phyloP scores from a whole-genome alignment of 2,329 filamentous ascomycete species.

The Fusarium torulosum region DNA sequence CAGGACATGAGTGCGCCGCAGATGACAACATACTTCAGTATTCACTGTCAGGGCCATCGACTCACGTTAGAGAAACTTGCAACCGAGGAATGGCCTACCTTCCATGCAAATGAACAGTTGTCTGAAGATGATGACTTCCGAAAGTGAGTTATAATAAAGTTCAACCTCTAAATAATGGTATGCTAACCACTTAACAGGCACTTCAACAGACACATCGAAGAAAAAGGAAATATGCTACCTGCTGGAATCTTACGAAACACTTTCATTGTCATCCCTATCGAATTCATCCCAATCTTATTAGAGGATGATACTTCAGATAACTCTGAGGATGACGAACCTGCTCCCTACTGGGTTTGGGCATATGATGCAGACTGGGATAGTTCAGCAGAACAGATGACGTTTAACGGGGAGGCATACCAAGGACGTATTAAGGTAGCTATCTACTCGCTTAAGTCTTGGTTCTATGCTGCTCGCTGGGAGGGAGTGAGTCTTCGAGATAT shows the following conservation, averaged over 20 bases:
- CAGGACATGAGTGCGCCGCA: too few species aligned
- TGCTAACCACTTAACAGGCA: constrained; percentile 21
- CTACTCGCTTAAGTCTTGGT: constrained; percentile 30
- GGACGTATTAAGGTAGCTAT: constrained; percentile 29
- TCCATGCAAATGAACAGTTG: background rate
- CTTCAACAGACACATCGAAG: constrained; percentile 11
- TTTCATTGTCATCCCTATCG: constrained; percentile 28
- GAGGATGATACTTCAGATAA: background rate
- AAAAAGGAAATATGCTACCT: background rate
- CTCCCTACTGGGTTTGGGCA: constrained; percentile 40
- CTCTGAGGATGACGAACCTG: background rate
- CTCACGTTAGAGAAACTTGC: background rate
- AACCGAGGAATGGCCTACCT: constrained; percentile 23
- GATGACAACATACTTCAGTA: background rate
- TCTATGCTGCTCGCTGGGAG: constrained; percentile 40
- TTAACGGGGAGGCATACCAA: constrained; percentile 29
- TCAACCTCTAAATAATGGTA: background rate
- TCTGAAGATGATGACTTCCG: constrained; percentile 23
- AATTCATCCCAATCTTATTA: constrained; percentile 2
- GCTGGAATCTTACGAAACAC: constrained; percentile 30
- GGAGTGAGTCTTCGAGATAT: constrained; percentile 15
- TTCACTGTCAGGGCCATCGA: constrained; percentile 14
- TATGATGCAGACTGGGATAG: constrained; percentile 40
- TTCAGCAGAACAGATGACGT: background rate
- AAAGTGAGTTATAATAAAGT: constrained; percentile 5